phyloP scores from a whole-genome alignment of 2,329 filamentous ascomycete species.

The Diaporthe eres region DNA sequence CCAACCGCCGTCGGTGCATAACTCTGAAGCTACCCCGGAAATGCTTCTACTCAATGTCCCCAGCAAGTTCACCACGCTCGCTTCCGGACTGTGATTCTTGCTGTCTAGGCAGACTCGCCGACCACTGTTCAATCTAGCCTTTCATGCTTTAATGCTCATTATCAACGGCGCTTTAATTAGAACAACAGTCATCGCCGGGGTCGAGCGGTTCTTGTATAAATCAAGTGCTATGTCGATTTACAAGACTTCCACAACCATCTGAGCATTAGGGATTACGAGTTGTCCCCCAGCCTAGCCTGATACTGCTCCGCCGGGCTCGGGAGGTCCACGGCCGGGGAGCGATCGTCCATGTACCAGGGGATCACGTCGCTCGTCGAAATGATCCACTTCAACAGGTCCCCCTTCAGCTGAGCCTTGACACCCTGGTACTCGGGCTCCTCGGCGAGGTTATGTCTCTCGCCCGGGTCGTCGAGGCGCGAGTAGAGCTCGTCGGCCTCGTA shows the following conservation, averaged over 20 bases:
- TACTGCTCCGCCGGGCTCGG: slow-evolving; percentile 6
- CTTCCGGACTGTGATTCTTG: too few species aligned
- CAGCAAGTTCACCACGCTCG: background rate
- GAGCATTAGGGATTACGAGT: background rate
- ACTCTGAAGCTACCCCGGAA: background rate
- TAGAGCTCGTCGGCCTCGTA: slow-evolving; percentile 63
- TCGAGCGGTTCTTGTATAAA: background rate
- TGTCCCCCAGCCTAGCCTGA: background rate
- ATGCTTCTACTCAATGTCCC: background rate
- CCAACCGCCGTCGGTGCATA: background rate
- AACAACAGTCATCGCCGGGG: too few species aligned
- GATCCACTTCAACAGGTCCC: slow-evolving; percentile 55
- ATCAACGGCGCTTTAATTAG: background rate
- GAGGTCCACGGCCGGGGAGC: background rate
- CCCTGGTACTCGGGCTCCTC: slow-evolving; percentile 46
- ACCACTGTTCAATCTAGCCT: background rate
- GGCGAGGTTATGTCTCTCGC: slow-evolving; percentile 57
- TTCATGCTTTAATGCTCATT: background rate
- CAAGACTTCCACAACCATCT: background rate
- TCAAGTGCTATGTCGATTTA: background rate
- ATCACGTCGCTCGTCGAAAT: slow-evolving; percentile 53
- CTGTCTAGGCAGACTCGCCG: too few species aligned
- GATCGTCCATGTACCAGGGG: slow-evolving; percentile 47
- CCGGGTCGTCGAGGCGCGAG: slow-evolving; percentile 52
- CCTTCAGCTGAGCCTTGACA: slow-evolving; percentile 48